Percentiles rank a stretch among this genome's conserved stretches.
phyloP scores from a whole-genome alignment of 2,329 filamentous ascomycete genomes.

The Sordariomycetes sp. region DNA sequence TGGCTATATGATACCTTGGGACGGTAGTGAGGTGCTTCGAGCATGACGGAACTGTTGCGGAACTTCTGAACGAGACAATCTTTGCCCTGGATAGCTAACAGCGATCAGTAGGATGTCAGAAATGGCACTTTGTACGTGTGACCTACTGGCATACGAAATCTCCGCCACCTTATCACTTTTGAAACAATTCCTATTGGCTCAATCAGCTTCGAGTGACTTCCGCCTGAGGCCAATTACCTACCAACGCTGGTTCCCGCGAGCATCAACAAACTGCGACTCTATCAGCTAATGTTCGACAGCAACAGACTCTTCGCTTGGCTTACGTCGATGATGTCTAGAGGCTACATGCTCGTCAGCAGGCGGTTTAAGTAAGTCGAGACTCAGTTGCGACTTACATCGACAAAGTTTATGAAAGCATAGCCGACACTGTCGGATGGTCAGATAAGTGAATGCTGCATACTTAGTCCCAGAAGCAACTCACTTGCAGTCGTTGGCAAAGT shows the following conservation, averaged over 20 bases:
- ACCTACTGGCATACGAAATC: conserved; percentile 88
- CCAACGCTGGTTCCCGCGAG: conserved; percentile 64
- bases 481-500: conserved; percentile 79
- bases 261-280: conserved; percentile 59
- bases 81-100: conserved; percentile 75
- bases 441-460: no score
- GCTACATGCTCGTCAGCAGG: conserved; percentile 37
- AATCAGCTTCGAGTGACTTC: background rate
- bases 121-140: accelerated
- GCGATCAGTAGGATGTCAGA: conserved; percentile 7
- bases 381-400: conserved; percentile 59
- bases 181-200: conserved; percentile 58
- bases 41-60: conserved; percentile 92
- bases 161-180: conserved; percentile 79
- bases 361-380: background rate
- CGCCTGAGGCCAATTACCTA: conserved; percentile 18
- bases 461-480: no score
- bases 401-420: conserved; percentile 96
- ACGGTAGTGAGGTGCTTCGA: conserved; percentile 70
- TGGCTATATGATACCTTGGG: conserved; percentile 55
- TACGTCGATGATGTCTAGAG: conserved; percentile 64
- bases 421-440: conserved; percentile 86
- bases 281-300: background rate
- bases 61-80: conserved; percentile 92
- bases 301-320: conserved; percentile 14